Conservation (phyloP, 805 yeast species). For the Metschnikowia santaceciliae region DNA sequence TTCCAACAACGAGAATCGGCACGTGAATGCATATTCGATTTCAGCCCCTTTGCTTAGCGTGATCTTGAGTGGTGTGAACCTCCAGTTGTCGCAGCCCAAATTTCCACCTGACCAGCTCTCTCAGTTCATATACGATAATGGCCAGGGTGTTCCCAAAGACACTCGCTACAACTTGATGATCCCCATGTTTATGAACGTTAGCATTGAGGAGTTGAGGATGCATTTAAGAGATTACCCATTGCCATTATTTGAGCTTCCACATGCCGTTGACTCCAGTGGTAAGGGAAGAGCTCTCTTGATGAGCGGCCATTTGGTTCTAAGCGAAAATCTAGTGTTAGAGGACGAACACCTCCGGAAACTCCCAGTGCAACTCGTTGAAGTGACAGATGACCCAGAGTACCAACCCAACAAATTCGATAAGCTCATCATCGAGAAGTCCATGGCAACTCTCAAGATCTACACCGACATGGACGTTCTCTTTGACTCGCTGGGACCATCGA, state of each 20-base stretch:
- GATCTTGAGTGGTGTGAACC: conserved; percentile 25
- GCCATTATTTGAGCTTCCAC: conserved; percentile 74
- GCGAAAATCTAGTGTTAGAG: conserved; percentile 56
- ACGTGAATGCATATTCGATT: conserved; percentile 28
- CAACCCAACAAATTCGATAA: conserved; percentile 17
- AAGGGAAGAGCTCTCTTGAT: conserved; percentile 25
- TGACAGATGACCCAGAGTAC: conserved; percentile 31
- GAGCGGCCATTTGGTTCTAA: conserved; percentile 63
- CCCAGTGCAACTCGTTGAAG: conserved; percentile 56
- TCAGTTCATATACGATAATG: conserved; percentile 63
- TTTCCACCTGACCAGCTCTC: conserved; percentile 42
- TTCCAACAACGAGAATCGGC: conserved; percentile 18
- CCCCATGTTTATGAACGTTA: conserved; percentile 58
- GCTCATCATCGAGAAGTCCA: conserved; percentile 66
- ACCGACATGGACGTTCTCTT: conserved; percentile 57
- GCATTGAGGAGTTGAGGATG: conserved; percentile 57
- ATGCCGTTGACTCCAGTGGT: conserved; percentile 23
- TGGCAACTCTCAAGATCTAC: conserved; percentile 70
- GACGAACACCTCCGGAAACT: conserved; percentile 55
- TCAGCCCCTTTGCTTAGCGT: conserved; percentile 36
- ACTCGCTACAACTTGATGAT: conserved; percentile 63
- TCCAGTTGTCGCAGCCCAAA: conserved; percentile 24
- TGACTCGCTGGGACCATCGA: conserved; percentile 53
- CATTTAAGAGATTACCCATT: conserved; percentile 84
- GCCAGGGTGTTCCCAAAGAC: conserved; percentile 78